Evolutionary conservation across 768 basidiomycete genomes (phyloP), one percentile per base, ranked within the genome.

Genomic region (Mycena chlorophos): DNA sequence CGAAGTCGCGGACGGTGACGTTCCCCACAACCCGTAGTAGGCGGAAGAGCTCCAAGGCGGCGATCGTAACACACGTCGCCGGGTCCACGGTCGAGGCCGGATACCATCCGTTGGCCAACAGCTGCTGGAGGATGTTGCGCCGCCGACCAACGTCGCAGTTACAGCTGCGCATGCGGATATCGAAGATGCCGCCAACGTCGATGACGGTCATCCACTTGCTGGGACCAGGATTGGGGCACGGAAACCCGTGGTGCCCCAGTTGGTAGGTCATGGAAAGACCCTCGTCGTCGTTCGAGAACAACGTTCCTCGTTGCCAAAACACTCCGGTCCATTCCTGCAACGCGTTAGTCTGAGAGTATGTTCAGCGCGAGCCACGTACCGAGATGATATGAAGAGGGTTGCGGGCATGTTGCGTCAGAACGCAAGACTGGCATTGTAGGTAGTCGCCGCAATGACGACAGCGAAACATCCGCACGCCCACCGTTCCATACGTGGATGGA

Each of bases 21-120:
- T 47, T 47, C 16, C 20, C 52, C 4, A 53, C 16, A 4, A 40
- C 52, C 16, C 29, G 28, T 1, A 43, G 42, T 13, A 16, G 28
- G 13, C 43, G 52, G 13, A 43, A 40, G 10, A 17, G n/a, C 26
- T 43, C 17, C 25, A 53, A 14, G 22, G 42, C 5, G 20, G 14
- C 25, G 23, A 47, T 13, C 27, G 45, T 47, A 6, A 25, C 45
- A 25, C 45, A 47, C 5, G 45, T 53, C 26, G 38, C 38, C 10
- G 54, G 54, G 20, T 49, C 29, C 17, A 37, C 22, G 14, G 34
- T 49, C 2, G 28, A 49, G 1, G 54, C 54, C 5, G 54, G 54
- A 31, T 55, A 55, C 54, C 54, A 55, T 26, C 54, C 54, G 27
- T 48, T 47, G 23, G 19, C n/a, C 31, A 55, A 8, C 3, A 48